These are phyloP conservation scores for Dactylellina sp. DNA, from an alignment of 2,329 filamentous ascomycete genomes.

Conservation along the genomic window DNA sequence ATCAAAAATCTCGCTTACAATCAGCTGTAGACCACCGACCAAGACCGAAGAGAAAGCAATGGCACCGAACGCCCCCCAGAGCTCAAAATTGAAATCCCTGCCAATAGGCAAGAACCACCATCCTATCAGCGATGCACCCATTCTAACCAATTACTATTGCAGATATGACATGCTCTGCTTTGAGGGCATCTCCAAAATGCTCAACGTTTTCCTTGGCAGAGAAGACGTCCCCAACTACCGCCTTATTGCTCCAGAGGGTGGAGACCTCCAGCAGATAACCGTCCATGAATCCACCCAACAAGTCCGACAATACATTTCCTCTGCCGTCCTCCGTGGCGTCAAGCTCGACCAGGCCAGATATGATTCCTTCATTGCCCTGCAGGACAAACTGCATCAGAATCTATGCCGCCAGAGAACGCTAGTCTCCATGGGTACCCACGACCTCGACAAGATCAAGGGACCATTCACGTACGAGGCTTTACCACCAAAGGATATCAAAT, in stretches of 20 bases:
- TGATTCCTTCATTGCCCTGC: conserved; percentile 95
- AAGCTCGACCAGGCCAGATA: conserved; percentile 92
- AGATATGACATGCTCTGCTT: conserved; percentile 93
- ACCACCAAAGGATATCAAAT: conserved; percentile 90
- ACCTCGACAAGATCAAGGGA: conserved; percentile 90
- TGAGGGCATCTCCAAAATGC: conserved; percentile 93
- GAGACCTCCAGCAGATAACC: conserved; percentile 81
- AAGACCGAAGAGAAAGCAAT: conserved; percentile 64
- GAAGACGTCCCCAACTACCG: conserved; percentile 81
- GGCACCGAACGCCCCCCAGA: conserved; percentile 88
- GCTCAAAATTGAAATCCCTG: conserved; percentile 97
- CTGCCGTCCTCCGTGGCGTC: conserved; percentile 88
- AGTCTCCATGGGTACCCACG: conserved; percentile 97
- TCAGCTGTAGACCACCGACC: conserved; percentile 38
- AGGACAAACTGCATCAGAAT: conserved; percentile 98
- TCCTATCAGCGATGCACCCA: neutral
- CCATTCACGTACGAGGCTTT: conserved; percentile 97
- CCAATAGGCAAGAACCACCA: conserved; percentile 74
- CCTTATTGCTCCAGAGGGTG: conserved; percentile 77
- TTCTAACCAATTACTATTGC: neutral
- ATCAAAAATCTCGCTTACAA: neutral
- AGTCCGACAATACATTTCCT: conserved; percentile 88
- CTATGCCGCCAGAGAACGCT: conserved; percentile 90
- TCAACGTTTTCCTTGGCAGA: conserved; percentile 91
- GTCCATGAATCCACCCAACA: conserved; percentile 78